phyloP scores from a whole-genome alignment of 176 grass and related monocot species.

The Dendrocalamus sinicus region DNA sequence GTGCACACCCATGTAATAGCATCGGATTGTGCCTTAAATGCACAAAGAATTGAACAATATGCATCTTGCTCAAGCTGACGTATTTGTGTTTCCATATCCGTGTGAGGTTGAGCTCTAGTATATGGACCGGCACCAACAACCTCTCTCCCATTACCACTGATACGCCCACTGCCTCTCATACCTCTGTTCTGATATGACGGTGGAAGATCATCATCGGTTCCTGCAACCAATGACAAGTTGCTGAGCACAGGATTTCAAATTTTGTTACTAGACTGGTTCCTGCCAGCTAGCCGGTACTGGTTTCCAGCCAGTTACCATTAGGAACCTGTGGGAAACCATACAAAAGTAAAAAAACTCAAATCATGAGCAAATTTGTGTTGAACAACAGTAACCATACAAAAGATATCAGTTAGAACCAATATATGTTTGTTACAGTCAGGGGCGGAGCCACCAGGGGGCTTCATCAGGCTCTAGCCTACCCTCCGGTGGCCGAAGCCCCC shows the following conservation, averaged over 20 bases:
- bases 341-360: slow-evolving; percentile 29
- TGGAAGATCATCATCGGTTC: slow-evolving; percentile 86
- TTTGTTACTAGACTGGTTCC: not conserved
- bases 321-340: slow-evolving; percentile 12
- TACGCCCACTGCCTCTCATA: slow-evolving; percentile 56
- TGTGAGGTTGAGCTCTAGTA: slow-evolving; percentile 54
- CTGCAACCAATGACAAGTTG: slow-evolving; percentile 46
- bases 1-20: slow-evolving; percentile 85
- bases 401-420: not conserved
- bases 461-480: too few species aligned
- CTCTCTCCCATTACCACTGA: slow-evolving; percentile 73
- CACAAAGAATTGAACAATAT: slow-evolving; percentile 83
- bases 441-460: too few species aligned
- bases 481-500: too few species aligned
- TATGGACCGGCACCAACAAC: slow-evolving; percentile 54
- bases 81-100: slow-evolving; percentile 81
- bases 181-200: slow-evolving; percentile 66
- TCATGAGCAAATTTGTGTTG: not conserved
- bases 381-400: not conserved
- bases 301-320: not conserved
- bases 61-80: slow-evolving; percentile 88
- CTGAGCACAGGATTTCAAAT: slow-evolving; percentile 12
- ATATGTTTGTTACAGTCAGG: not conserved
- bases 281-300: not conserved
- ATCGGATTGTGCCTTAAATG: slow-evolving; percentile 98